Percentiles rank a stretch among this genome's conserved stretches.
Evolutionary conservation across 2,329 filamentous ascomycete species (phyloP).

Genomic region (Onygenales sp.): DNA sequence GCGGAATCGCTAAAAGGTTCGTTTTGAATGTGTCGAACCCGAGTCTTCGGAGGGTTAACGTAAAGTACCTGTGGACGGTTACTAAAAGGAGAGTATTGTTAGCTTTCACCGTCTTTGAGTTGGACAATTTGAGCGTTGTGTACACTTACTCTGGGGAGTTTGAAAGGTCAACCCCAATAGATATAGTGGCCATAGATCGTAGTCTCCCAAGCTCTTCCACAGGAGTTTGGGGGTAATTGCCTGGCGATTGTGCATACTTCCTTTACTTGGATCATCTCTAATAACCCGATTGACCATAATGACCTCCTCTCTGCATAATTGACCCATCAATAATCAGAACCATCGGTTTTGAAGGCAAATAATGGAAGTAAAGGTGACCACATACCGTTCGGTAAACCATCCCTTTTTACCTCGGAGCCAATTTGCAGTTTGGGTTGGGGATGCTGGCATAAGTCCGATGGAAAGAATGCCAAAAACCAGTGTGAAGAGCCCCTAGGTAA

Average conservation of each 20-base stretch:
- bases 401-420: constrained; percentile 34
- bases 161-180: constrained; percentile 34
- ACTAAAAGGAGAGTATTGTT: neutral
- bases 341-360: neutral
- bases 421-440: constrained; percentile 48
- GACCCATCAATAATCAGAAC: neutral
- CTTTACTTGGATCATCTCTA: constrained; percentile 44
- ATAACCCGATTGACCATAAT: constrained; percentile 57
- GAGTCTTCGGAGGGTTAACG: constrained; percentile 34
- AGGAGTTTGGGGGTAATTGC: constrained; percentile 38
- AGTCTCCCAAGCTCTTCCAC: constrained; percentile 42
- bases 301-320: constrained; percentile 44
- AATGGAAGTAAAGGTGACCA: neutral
- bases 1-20: constrained; percentile 50
- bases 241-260: constrained; percentile 48
- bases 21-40: constrained; percentile 48
- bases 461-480: constrained; percentile 17
- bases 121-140: neutral
- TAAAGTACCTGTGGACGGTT: constrained; percentile 21
- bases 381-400: constrained; percentile 50
- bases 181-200: constrained; percentile 47
- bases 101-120: neutral
- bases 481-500: constrained; percentile 15
- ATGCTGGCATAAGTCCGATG: constrained; percentile 46
- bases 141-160: constrained; percentile 16